Base-by-base conservation (phyloP, 768 basidiomycete genomes). In the Xerocomus brunneocitrinus region DNA sequence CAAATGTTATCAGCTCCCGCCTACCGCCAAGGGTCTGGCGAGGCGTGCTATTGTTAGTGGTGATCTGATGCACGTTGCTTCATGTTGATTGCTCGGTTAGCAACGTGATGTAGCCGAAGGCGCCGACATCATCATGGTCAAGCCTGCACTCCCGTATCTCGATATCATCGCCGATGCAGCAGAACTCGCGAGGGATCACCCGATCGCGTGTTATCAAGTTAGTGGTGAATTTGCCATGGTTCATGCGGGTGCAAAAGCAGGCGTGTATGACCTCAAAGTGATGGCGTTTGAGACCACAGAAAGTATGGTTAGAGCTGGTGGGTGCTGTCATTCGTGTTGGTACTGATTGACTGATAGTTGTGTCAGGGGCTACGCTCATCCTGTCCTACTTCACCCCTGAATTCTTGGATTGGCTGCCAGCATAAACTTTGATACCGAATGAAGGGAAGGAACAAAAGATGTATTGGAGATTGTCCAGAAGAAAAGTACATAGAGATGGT, bases 81-180 rank as follows among this genome's bases (percentile, higher is more conserved):
- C 36, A 25, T 43, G 39, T 55, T 50, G 43, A 52, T 54, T 27
- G 22, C 27, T 43, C 30, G 51, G 36, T 19, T 63, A 98, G 95
- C 76, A 83, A 77, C 89, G 97, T 35, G 97, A 99, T 68, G 77
- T 81, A 0, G 72, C 65, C 8, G 97, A 98, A 74, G 97, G 97
- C 19, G 97, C 97, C 16, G 97, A 99, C 67, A 91, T 99, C 64
- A 84, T 99, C 67, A 98, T 99, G 95, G 93, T 99, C 67, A 99
- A 99, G 67, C 97, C 97, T 19, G 81, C 93, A 0, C 71, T 98
- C 55, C 95, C 97, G 0, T 98, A 98, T 73, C 89, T 98, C 47
- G 97, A 99, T 72, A 87, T 98, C 71, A 89, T 99, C 60, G 80
- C 89, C 31, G 92, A 97, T 64, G 92, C 91, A 14, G 82, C 85